These are phyloP conservation scores for Skeletonema grethae DNA, from an alignment of 108 stramenopile species.

Conservation along the genomic window DNA sequence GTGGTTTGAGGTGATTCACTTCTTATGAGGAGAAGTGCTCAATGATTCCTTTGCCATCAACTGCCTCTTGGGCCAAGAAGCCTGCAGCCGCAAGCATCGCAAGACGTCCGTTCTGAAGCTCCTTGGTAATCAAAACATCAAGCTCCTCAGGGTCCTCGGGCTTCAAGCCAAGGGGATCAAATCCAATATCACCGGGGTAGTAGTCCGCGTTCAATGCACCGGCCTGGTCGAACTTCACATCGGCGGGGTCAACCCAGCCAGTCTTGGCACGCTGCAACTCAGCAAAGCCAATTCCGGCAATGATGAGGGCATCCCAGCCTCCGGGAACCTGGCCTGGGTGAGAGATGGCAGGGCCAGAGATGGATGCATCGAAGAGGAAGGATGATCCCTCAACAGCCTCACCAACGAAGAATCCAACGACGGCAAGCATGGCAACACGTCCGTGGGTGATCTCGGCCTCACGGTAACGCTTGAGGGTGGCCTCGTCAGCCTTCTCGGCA, in stretches of 20 bases:
- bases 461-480: conserved; percentile 77
- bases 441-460: conserved; percentile 85
- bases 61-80: conserved; percentile 85
- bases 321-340: conserved; percentile 83
- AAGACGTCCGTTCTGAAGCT: conserved; percentile 91
- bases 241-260: conserved; percentile 73
- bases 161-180: conserved; percentile 85
- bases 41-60: conserved; percentile 76
- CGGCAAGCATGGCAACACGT: conserved; percentile 67
- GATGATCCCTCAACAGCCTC: conserved; percentile 76
- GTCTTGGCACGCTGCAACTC: conserved; percentile 64
- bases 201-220: conserved; percentile 57
- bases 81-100: conserved; percentile 90
- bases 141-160: conserved; percentile 74
- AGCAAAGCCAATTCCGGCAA: conserved; percentile 59
- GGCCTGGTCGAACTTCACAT: conserved; percentile 57
- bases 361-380: conserved; percentile 77
- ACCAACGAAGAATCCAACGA: conserved; percentile 72
- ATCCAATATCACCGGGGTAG: conserved; percentile 81
- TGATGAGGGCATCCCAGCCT: conserved; percentile 64
- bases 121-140: conserved; percentile 67
- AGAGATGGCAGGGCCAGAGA: conserved; percentile 89
- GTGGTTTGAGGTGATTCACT: too few species aligned
- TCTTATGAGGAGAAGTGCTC: conserved; percentile 49
- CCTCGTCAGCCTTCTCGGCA: conserved; percentile 65